Conservation (phyloP, 2,329 filamentous ascomycete species). For the Sporothrix dimorphospora region DNA sequence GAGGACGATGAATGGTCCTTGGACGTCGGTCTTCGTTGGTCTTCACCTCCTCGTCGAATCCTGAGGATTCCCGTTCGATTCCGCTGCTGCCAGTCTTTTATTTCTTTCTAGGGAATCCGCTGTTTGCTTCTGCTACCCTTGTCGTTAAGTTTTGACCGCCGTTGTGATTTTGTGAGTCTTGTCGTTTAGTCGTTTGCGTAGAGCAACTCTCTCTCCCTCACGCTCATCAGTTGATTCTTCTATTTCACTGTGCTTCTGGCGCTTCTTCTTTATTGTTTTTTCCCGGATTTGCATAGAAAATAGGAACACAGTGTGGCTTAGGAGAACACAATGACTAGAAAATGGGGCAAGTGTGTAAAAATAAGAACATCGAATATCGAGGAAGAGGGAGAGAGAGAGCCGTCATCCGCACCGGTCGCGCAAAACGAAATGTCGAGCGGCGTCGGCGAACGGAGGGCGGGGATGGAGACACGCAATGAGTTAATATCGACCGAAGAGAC, state of each 20-base stretch:
- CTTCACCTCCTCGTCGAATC: slow-evolving; percentile 6
- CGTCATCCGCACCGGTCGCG: slow-evolving; percentile 3
- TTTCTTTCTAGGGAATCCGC: background rate
- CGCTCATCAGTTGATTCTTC: background rate
- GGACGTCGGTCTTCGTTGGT: background rate
- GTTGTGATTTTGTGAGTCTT: background rate
- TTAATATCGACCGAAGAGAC: slow-evolving; percentile 23
- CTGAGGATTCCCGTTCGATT: background rate
- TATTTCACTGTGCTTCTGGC: background rate
- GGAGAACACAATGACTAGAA: background rate
- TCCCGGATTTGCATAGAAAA: no score
- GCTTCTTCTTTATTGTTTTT: background rate
- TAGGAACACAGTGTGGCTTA: background rate
- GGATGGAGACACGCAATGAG: background rate
- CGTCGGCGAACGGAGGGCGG: slow-evolving; percentile 17
- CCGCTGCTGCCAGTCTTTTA: background rate
- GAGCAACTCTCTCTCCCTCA: slow-evolving; percentile 3
- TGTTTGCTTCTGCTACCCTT: background rate
- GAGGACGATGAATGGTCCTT: slow-evolving; percentile 18
- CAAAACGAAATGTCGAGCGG: slow-evolving; percentile 8
- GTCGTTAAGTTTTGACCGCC: background rate
- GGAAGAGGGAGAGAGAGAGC: slow-evolving; percentile 1
- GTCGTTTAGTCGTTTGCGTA: background rate
- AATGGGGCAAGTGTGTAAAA: background rate
- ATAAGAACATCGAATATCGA: background rate